Base-by-base conservation (phyloP, 208 protist species). In the Tritrichomonas foetus region DNA sequence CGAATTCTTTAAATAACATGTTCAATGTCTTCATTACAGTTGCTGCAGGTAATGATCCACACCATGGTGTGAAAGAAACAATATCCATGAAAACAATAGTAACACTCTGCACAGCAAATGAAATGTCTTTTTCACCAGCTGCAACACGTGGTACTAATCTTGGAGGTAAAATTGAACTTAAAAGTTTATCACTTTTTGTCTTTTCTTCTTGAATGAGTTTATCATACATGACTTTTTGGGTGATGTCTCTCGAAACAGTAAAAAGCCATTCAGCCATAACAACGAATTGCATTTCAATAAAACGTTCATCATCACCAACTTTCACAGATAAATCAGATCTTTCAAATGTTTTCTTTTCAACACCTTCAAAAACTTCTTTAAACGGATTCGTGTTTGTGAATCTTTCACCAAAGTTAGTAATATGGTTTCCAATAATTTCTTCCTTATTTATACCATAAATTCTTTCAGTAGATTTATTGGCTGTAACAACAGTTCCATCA, bases 41-140 rank as follows among this genome's bases (percentile, higher is more conserved):
- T 27, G 44, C 41, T 61, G 78, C 78, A 57, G 44, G 11, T 39
- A 57, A 22, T 25, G 78, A 89, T 11, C 47, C 78, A 36, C 78
- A 89, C 78, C 78, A 82, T 50, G 74, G 74, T 50, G 74, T 82
- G 41, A 82, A 82, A 22, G 74, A 82, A 82, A 82, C 74, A n/a
- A 89, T 89, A 89, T 61, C 78, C 2, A 89, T n/a, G 47, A 89
- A 89, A 0, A 49, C 14, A 57, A 89, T 47, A 39, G 78, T 61
- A 16, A 39, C 78, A 39, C 47, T 47, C 30, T 89, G 33, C 27
- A 89, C 78, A 57, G 78, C 41, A 36, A 89, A 89, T 57, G 78
- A 89, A 49, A 89, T 89, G 47, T 89, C 57, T 13, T 30, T 55
- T 57, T 89, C 78, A 39, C 78, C 78, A 39, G 13, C 30, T 39